Percentiles rank a stretch among this genome's conserved stretches.
Evolutionary conservation across 1,139 yeast species (phyloP).

Genomic region (Candida labiduridarum): DNA sequence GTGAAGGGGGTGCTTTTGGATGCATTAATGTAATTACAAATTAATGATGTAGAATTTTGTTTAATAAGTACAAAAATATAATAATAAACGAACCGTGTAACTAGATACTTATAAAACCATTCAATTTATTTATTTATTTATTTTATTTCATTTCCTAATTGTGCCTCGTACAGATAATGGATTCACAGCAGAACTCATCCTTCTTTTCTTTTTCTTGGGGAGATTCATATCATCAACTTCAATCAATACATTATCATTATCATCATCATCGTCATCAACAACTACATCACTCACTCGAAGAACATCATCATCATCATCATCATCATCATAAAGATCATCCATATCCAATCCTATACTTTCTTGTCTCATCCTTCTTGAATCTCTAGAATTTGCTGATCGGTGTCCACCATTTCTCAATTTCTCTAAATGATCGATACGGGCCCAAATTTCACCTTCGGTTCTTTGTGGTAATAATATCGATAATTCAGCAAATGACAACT

Average conservation of each 20-base stretch:
- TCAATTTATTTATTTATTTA: neutral
- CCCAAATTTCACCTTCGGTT: conserved; percentile 72
- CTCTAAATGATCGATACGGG: conserved; percentile 61
- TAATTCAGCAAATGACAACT: conserved; percentile 72
- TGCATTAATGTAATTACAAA: neutral
- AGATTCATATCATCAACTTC: conserved; percentile 35
- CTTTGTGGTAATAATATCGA: conserved; percentile 72
- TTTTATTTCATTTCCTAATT: conserved; percentile 11
- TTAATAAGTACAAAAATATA: neutral
- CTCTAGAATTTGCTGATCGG: conserved; percentile 32
- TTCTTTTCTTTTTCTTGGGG: conserved; percentile 34
- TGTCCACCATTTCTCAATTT: conserved; percentile 47
- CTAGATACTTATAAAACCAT: neutral
- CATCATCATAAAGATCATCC: conserved; percentile 49
- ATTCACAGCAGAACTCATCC: conserved; percentile 49
- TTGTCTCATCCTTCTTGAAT: conserved; percentile 39
- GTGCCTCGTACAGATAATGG: conserved; percentile 34
- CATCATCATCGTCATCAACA: conserved; percentile 28
- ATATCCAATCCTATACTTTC: conserved; percentile 48
- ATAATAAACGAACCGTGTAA: neutral
- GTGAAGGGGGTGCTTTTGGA: neutral
- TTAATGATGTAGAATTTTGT: conserved; percentile 2
- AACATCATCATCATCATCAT: conserved; percentile 37
- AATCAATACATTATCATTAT: conserved; percentile 42
- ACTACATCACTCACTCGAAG: conserved; percentile 36